Evolutionary conservation across 352 stramenopile genomes (phyloP), one percentile per base, ranked within the genome.

Genomic region (Thraustochytrium sp.): DNA sequence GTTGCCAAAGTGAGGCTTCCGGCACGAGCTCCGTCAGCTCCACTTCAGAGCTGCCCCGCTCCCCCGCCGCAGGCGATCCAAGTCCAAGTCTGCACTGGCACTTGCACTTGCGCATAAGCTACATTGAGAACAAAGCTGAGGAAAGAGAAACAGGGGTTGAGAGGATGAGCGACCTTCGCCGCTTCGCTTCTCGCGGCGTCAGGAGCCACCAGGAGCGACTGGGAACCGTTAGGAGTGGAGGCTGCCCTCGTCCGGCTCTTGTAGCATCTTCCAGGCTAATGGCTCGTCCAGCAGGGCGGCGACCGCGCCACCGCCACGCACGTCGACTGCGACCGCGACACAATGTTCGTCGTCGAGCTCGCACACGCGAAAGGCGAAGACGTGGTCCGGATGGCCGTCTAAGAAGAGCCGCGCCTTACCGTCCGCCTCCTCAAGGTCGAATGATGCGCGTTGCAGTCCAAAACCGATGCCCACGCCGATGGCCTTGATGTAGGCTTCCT

Each of bases 401-500:
- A 77, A n/a, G 21, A 29, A 23, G 42, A 77, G 65, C 46, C 13
- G 1, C 8, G 65, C 65, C 5, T 34, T 36, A 11, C 37, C 42
- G 36, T 13, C n/a, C 26, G 8, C 26, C 46, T 62, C 65, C 0
- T 61, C 40, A 16, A 49, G 59, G 23, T 11, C 16, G 63, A 80
- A 80, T 5, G 34, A 48, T 26, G 53, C 48, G 18, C 68, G 48
- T 23, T 61, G 48, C 9, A 80, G 49, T 21, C 68, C 68, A 31
- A 80, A 80, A 5, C 68, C 68, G 21, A 80, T 61, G 5, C 68
- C 68, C 4, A 63, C 37, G 42, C 68, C 68, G n/a, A 80, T 46
- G 9, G 68, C 68, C 51, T 80, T 80, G 5, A 80, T 21, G 68
- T 80, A 80, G 8, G 68, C 42, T 31, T 80, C 68, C 29, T 80